Conservation (phyloP, 768 basidiomycete species). For the Cyathus striatus region DNA sequence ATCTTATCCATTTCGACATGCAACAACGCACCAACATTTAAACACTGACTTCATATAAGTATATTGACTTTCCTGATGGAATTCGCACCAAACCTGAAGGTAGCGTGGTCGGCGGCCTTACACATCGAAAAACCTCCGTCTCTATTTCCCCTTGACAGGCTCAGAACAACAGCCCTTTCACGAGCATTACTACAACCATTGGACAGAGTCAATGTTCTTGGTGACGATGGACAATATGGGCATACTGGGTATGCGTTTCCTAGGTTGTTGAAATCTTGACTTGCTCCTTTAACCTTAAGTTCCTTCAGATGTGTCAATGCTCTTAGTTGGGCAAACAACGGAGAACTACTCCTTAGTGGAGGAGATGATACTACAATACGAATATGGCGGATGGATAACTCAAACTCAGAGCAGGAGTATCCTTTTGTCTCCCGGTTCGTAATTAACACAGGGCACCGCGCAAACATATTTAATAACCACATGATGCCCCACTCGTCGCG, state of each 20-base stretch:
- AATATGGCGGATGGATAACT: slow-evolving; percentile 68
- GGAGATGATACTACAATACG: slow-evolving; percentile 77
- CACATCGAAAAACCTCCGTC: slow-evolving; percentile 8
- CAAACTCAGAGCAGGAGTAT: slow-evolving; percentile 41
- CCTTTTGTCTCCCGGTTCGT: slow-evolving; percentile 62
- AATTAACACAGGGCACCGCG: slow-evolving; percentile 75
- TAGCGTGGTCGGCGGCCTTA: neutral
- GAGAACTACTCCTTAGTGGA: slow-evolving; percentile 60
- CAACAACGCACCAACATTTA: too few species aligned
- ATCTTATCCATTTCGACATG: too few species aligned
- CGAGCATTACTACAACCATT: slow-evolving; percentile 21
- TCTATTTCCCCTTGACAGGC: slow-evolving; percentile 16
- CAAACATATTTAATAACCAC: slow-evolving; percentile 82
- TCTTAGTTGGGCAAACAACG: slow-evolving; percentile 65
- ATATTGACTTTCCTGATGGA: neutral
- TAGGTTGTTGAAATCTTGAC: neutral
- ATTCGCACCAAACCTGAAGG: neutral
- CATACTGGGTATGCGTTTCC: slow-evolving; percentile 55
- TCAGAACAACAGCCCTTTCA: slow-evolving; percentile 19
- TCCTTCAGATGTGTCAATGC: slow-evolving; percentile 67
- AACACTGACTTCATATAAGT: too few species aligned
- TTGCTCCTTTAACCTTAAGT: neutral
- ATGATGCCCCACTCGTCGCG: slow-evolving; percentile 76
- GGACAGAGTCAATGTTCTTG: slow-evolving; percentile 74
- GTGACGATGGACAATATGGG: slow-evolving; percentile 44